phyloP scores from a whole-genome alignment of 805 yeast genomes.

The Candida incommunis region DNA sequence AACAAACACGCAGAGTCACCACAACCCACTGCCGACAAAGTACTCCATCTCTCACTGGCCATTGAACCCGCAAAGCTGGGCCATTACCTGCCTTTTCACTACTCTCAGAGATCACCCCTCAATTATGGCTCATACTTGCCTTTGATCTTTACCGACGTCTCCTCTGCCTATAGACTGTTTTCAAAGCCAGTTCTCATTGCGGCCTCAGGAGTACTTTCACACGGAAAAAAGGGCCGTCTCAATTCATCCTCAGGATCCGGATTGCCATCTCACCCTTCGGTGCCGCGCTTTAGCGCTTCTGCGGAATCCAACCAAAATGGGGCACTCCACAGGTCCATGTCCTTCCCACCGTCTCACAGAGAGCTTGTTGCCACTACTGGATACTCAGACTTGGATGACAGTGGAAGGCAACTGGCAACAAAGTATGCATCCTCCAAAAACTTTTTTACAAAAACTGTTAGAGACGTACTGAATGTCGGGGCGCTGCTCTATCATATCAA shows the following conservation, averaged over 20 bases:
- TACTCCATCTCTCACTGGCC: slow-evolving; percentile 47
- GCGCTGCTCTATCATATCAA: slow-evolving; percentile 41
- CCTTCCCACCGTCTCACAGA: slow-evolving; percentile 22
- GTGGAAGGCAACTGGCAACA: slow-evolving; percentile 21
- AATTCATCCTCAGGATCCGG: slow-evolving; percentile 4
- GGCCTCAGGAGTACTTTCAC: slow-evolving; percentile 28
- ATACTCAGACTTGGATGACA: slow-evolving; percentile 29
- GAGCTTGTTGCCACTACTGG: slow-evolving; percentile 28
- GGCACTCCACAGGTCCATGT: slow-evolving; percentile 19
- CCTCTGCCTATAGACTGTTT: slow-evolving; percentile 43
- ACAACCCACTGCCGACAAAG: slow-evolving; percentile 31
- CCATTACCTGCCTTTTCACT: slow-evolving; percentile 27
- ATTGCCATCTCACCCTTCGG: slow-evolving; percentile 5
- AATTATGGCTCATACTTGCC: slow-evolving; percentile 52
- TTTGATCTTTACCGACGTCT: slow-evolving; percentile 43
- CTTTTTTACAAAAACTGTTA: slow-evolving; percentile 37
- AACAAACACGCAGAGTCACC: slow-evolving; percentile 23
- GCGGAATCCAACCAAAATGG: background rate
- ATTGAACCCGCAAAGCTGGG: slow-evolving; percentile 50
- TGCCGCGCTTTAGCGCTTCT: slow-evolving; percentile 1
- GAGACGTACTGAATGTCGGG: slow-evolving; percentile 52
- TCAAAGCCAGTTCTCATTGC: slow-evolving; percentile 38
- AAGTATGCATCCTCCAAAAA: slow-evolving; percentile 25
- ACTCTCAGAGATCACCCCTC: slow-evolving; percentile 39
- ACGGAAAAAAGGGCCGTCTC: background rate